Percentiles rank a stretch among this genome's conserved stretches.
These are phyloP conservation scores for Ophiocordyceps polyrhachis-furcata DNA, from an alignment of 2,329 filamentous ascomycete genomes.

Conservation along the genomic window DNA sequence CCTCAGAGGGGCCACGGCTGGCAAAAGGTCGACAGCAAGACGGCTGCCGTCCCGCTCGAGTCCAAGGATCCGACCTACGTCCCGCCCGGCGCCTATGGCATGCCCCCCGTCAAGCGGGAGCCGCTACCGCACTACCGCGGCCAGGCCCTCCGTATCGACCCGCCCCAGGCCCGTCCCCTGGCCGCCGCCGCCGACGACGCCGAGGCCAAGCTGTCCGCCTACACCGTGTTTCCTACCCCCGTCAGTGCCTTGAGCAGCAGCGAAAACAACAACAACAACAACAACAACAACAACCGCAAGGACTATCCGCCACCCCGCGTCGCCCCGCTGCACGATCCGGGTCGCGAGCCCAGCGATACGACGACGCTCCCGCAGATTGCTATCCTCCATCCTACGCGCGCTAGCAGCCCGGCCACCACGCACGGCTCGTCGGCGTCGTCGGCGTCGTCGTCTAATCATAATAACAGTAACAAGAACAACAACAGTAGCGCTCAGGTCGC, in stretches of 20 bases:
- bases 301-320: conserved; percentile 35
- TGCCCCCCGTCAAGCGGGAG: conserved; percentile 37
- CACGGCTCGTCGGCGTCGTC: conserved; percentile 8
- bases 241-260: conserved; percentile 32
- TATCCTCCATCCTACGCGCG: conserved; percentile 30
- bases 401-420: conserved; percentile 25
- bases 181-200: conserved; percentile 36
- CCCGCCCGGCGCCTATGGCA: conserved; percentile 41
- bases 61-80: conserved; percentile 58
- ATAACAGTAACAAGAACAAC: too few relatives aligned
- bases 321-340: conserved; percentile 40
- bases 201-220: conserved; percentile 42
- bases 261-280: too few relatives aligned
- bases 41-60: conserved; percentile 55
- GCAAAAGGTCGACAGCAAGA: conserved; percentile 57
- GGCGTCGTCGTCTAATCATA: too few relatives aligned
- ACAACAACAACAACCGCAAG: conserved; percentile 31
- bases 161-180: conserved; percentile 37
- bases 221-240: conserved; percentile 41
- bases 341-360: conserved; percentile 32
- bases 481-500: conserved; percentile 27
- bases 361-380: conserved; percentile 38
- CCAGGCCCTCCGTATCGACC: conserved; percentile 42
- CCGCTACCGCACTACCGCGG: conserved; percentile 40
- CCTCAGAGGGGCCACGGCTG: conserved; percentile 53